A percentile compares a stretch with the other conserved stretches of the same genome.
Evolutionary conservation across 2,329 filamentous ascomycete genomes (phyloP).

Genomic region (Thielaviopsis euricoi): DNA sequence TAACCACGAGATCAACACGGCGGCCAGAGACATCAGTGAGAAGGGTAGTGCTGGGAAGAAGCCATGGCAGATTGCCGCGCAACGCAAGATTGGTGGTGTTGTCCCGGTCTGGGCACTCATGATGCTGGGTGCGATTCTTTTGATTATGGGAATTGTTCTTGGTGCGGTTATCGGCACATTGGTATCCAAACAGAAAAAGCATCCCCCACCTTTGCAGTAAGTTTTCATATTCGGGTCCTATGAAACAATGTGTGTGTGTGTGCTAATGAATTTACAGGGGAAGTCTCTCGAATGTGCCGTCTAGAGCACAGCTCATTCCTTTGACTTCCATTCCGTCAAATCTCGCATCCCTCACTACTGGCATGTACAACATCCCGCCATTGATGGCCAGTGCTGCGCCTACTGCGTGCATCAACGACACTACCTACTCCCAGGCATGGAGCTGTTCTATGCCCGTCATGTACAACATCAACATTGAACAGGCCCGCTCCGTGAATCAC

Average conservation of each 20-base stretch:
- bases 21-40: conserved; percentile 28
- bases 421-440: conserved; percentile 42
- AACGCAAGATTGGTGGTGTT: conserved; percentile 38
- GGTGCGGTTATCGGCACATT: conserved; percentile 39
- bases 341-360: conserved; percentile 35
- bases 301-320: conserved; percentile 6
- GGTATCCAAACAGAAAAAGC: conserved; percentile 18
- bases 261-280: not conserved
- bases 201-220: conserved; percentile 4
- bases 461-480: conserved; percentile 26
- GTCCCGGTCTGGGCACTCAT: conserved; percentile 46
- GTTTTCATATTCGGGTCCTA: no score
- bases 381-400: conserved; percentile 32
- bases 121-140: conserved; percentile 29
- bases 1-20: conserved; percentile 37
- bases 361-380: conserved; percentile 39
- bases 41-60: conserved; percentile 31
- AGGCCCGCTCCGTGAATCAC: conserved; percentile 16
- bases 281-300: not conserved
- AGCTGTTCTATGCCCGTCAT: conserved; percentile 38
- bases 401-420: conserved; percentile 39
- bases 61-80: conserved; percentile 34
- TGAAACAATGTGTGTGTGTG: not conserved
- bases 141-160: conserved; percentile 38
- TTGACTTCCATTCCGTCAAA: conserved; percentile 23